Evolutionary conservation across 2,329 filamentous ascomycete genomes (phyloP).

Genomic region (Cladobotryum mycophilum): DNA sequence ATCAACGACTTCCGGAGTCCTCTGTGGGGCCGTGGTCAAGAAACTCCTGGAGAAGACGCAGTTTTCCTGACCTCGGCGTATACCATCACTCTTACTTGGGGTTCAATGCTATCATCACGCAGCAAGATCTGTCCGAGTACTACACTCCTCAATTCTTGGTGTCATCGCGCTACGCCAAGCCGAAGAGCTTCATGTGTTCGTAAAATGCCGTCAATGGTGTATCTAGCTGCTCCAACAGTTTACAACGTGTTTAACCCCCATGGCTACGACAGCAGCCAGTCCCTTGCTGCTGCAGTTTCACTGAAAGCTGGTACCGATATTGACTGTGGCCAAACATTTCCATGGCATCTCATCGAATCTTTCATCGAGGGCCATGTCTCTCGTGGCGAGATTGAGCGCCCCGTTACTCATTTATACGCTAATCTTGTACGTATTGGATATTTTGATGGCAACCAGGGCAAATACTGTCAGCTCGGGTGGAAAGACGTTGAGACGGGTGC

Average conservation of each 20-base stretch:
- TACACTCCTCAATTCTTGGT: conserved; percentile 54
- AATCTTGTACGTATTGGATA: conserved; percentile 10
- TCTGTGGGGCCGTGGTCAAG: conserved; percentile 53
- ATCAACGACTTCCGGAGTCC: conserved; percentile 60
- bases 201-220: conserved; percentile 61
- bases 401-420: conserved; percentile 8
- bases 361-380: conserved; percentile 7
- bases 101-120: conserved; percentile 49
- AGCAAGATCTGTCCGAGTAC: conserved; percentile 60
- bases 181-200: conserved; percentile 55
- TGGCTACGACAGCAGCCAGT: conserved; percentile 28
- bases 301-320: conserved; percentile 28
- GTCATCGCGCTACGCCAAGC: conserved; percentile 40
- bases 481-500: conserved; percentile 36
- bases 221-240: conserved; percentile 55
- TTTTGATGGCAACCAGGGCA: conserved; percentile 6
- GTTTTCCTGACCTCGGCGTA: conserved; percentile 24
- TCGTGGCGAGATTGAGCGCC: conserved; percentile 10
- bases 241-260: conserved; percentile 46
- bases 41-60: conserved; percentile 53
- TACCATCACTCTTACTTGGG: conserved; percentile 36
- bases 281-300: conserved; percentile 27
- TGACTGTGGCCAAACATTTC: conserved; percentile 10
- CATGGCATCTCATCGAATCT: conserved; percentile 9
- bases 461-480: conserved; percentile 35